Percentiles rank a stretch among this genome's conserved stretches.
phyloP scores from a whole-genome alignment of 495 filamentous ascomycete genomes.

The Parmelia sp. region DNA sequence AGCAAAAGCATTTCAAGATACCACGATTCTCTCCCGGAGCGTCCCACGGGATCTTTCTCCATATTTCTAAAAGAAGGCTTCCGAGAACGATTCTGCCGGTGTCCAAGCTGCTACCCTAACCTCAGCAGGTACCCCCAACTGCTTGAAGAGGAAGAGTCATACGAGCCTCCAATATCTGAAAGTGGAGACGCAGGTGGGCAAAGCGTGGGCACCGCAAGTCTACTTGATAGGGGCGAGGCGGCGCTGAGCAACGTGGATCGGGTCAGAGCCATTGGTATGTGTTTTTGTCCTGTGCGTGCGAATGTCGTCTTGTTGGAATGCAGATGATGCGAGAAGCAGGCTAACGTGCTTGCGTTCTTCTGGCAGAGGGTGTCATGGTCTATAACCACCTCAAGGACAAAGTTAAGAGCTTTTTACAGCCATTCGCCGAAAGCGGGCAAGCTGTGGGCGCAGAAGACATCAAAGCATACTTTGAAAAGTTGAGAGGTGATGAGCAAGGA shows the following conservation, averaged over 20 bases:
- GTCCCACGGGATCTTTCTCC: conserved; percentile 56
- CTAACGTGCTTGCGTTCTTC: neutral
- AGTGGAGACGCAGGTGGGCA: conserved; percentile 43
- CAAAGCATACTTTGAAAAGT: conserved; percentile 87
- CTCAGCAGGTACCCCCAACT: conserved; percentile 67
- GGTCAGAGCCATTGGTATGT: conserved; percentile 64
- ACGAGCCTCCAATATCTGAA: conserved; percentile 76
- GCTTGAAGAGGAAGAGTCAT: conserved; percentile 86
- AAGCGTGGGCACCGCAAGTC: conserved; percentile 60
- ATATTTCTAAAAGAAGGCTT: conserved; percentile 74
- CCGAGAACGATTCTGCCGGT: conserved; percentile 71
- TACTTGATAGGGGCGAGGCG: conserved; percentile 84
- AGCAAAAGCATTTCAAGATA: conserved; percentile 40
- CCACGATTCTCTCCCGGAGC: conserved; percentile 40
- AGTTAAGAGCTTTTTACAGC: conserved; percentile 82
- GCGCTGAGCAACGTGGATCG: conserved; percentile 85
- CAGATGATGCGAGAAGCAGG: neutral
- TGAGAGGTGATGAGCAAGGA: conserved; percentile 73
- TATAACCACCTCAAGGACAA: conserved; percentile 94
- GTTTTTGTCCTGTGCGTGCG: neutral
- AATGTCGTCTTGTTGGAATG: neutral
- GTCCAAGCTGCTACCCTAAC: conserved; percentile 66
- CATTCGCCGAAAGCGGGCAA: conserved; percentile 85
- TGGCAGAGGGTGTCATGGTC: conserved; percentile 80
- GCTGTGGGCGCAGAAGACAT: conserved; percentile 90